These are phyloP conservation scores for Colletotrichum sp. DNA, from an alignment of 2,329 filamentous ascomycete species.

Conservation along the genomic window DNA sequence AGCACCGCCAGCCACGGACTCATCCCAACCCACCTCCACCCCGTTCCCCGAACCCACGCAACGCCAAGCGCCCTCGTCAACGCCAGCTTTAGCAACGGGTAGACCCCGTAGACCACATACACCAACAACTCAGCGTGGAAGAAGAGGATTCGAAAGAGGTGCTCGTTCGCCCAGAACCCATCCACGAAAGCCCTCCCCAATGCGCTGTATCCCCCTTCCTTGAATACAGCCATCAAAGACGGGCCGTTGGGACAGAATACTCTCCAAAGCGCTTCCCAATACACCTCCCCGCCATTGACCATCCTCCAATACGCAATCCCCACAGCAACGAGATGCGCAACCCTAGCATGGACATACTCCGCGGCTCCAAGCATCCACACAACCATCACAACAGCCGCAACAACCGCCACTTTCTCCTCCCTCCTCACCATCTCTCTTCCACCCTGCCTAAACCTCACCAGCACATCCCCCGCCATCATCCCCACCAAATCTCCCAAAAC, in stretches of 20 bases:
- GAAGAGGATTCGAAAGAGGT: fast-evolving
- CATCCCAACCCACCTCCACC: background rate
- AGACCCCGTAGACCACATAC: background rate
- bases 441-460: background rate
- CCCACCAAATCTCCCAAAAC: background rate
- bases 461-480: background rate
- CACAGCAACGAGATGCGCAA: conserved; percentile 30
- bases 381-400: conserved; percentile 22
- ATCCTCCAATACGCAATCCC: conserved; percentile 29
- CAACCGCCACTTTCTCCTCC: background rate
- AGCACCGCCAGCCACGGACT: conserved; percentile 9
- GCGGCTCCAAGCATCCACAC: conserved; percentile 28
- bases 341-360: conserved; percentile 34
- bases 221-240: fast-evolving
- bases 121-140: background rate
- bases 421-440: fast-evolving
- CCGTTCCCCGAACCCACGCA: background rate
- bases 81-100: background rate
- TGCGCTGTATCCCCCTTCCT: fast-evolving
- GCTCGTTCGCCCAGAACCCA: background rate
- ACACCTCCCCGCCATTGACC: background rate
- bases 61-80: background rate
- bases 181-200: background rate
- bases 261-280: background rate
- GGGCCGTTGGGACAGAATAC: background rate